Evolutionary conservation across 2,329 filamentous ascomycete genomes (phyloP).

Genomic region (Aspergillus quadrilineatus): DNA sequence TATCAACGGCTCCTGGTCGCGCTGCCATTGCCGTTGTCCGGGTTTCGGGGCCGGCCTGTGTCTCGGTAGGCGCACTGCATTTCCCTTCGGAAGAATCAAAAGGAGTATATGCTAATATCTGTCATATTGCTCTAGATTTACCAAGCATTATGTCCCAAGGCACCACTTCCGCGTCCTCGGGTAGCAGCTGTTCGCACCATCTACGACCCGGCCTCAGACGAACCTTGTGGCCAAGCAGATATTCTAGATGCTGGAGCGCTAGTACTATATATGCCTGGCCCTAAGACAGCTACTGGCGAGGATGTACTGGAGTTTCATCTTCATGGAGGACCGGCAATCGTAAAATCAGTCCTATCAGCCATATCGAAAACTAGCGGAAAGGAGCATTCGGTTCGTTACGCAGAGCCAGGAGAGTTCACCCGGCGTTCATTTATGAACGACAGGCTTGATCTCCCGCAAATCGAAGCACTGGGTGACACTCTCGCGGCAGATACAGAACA

Average conservation of each 20-base stretch:
- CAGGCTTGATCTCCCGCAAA: slow-evolving; percentile 81
- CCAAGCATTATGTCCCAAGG: slow-evolving; percentile 58
- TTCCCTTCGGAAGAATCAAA: background rate
- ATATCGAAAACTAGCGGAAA: slow-evolving; percentile 54
- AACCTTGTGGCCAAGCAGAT: slow-evolving; percentile 34
- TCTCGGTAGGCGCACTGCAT: slow-evolving; percentile 52
- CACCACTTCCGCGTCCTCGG: slow-evolving; percentile 57
- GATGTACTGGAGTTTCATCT: slow-evolving; percentile 90
- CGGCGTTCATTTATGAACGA: slow-evolving; percentile 85
- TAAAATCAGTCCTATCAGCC: slow-evolving; percentile 78
- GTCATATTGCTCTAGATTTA: slow-evolving; percentile 56
- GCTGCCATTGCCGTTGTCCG: slow-evolving; percentile 90
- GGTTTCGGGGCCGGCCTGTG: slow-evolving; percentile 75
- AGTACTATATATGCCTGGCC: slow-evolving; percentile 77
- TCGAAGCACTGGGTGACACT: slow-evolving; percentile 63
- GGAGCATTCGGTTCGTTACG: slow-evolving; percentile 66
- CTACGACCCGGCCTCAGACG: slow-evolving; percentile 54
- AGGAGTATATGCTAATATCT: background rate
- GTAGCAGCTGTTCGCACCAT: slow-evolving; percentile 73
- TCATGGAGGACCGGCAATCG: slow-evolving; percentile 87
- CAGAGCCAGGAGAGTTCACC: slow-evolving; percentile 94
- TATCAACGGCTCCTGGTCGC: slow-evolving; percentile 81
- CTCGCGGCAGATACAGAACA: slow-evolving; percentile 77
- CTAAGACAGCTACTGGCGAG: slow-evolving; percentile 85
- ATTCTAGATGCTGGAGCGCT: slow-evolving; percentile 75